Percentiles rank a stretch among this genome's conserved stretches.
phyloP scores from a whole-genome alignment of 148 eudicot genomes.

The Fagopyrum homotropicum region DNA sequence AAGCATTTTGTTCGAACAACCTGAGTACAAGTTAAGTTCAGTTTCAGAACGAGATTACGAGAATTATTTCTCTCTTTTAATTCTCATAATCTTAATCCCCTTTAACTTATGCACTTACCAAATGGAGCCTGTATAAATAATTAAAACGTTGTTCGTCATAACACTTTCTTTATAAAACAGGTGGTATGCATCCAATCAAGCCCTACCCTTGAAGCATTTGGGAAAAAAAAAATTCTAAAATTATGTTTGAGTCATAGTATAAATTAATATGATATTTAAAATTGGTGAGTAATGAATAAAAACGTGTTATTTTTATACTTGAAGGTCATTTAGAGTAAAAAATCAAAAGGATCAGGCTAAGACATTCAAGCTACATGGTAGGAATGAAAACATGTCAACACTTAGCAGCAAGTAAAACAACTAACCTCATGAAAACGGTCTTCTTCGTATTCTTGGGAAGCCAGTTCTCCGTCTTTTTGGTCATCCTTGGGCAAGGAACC shows the following conservation, averaged over 20 bases:
- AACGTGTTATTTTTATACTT: neutral
- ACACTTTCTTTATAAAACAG: too few relatives aligned
- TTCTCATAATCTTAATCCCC: too few relatives aligned
- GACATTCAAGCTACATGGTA: neutral
- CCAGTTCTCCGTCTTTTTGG: neutral
- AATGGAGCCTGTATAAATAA: too few relatives aligned
- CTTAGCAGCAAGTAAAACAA: neutral
- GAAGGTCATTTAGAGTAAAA: neutral
- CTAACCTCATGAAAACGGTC: slow-evolving; percentile 7
- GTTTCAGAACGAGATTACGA: too few relatives aligned
- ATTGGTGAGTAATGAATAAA: neutral
- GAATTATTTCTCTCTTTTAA: too few relatives aligned
- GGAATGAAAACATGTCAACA: neutral
- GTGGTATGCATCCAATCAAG: too few relatives aligned
- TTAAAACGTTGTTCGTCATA: too few relatives aligned
- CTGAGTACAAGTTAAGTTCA: neutral
- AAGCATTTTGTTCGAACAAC: slow-evolving; percentile 48
- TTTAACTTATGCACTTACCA: too few relatives aligned
- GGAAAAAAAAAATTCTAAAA: too few relatives aligned
- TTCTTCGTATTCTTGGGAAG: slow-evolving; percentile 3
- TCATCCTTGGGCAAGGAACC: slow-evolving; percentile 1
- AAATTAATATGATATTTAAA: neutral
- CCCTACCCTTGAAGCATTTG: too few relatives aligned
- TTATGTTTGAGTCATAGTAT: neutral
- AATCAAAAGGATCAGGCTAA: neutral